Percentiles rank a stretch among this genome's conserved stretches.
phyloP scores from a whole-genome alignment of 306 rosid species.

The Argentina anserina region DNA sequence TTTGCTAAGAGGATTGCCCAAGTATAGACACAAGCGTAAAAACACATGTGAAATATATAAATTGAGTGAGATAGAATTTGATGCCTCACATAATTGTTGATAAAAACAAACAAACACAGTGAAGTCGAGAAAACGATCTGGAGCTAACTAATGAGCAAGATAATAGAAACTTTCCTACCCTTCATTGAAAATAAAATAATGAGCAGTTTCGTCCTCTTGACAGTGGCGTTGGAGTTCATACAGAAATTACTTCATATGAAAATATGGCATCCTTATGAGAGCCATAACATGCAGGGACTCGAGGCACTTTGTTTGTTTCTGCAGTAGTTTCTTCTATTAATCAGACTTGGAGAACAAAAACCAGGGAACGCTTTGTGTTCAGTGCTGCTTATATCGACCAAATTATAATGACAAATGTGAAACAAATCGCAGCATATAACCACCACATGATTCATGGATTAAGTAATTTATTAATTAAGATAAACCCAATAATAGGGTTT shows the following conservation, averaged over 20 bases:
- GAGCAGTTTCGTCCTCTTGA: no score
- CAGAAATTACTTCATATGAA: not conserved
- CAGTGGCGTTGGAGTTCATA: not conserved
- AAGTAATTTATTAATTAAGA: not conserved
- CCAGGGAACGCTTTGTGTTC: not conserved
- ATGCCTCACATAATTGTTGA: not conserved
- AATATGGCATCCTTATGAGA: not conserved
- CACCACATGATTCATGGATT: not conserved
- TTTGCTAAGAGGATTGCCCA: not conserved
- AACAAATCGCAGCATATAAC: slow-evolving; percentile 6
- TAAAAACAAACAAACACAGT: not conserved
- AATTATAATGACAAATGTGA: not conserved
- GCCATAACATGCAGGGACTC: not conserved
- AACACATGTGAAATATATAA: not conserved
- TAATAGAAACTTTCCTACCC: not conserved
- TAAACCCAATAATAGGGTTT: not conserved
- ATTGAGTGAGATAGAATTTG: not conserved
- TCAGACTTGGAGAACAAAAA: not conserved
- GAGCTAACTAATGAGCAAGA: not conserved
- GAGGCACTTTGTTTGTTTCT: not conserved
- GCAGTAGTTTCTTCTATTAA: not conserved
- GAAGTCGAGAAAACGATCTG: not conserved
- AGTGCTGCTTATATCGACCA: not conserved
- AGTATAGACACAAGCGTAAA: not conserved
- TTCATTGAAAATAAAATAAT: no score